Evolutionary conservation across 805 yeast species (phyloP).

Genomic region (Wickerhamiella lipophila): DNA sequence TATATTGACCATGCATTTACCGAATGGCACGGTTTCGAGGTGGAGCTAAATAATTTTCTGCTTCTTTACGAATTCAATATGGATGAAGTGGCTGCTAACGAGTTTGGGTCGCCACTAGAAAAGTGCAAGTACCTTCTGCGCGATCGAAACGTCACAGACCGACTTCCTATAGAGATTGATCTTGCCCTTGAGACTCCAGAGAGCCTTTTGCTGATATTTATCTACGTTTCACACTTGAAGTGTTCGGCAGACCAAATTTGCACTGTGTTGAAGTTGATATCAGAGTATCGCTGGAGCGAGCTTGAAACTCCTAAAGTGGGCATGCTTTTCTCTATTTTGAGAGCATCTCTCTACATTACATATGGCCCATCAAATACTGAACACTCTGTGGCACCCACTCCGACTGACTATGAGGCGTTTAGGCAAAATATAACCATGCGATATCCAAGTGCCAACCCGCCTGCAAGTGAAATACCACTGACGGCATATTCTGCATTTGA

Average conservation of each 20-base stretch:
- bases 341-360: slow-evolving; percentile 3
- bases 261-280: not conserved
- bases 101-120: not conserved
- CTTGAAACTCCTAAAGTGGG: slow-evolving; percentile 5
- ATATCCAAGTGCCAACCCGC: slow-evolving; percentile 57
- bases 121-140: not conserved
- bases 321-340: not conserved
- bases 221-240: not conserved
- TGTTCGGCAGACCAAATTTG: not conserved
- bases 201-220: not conserved
- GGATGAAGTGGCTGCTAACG: not conserved
- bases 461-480: slow-evolving; percentile 38
- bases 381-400: slow-evolving; percentile 33
- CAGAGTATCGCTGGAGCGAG: slow-evolving; percentile 9
- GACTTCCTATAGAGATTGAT: not conserved
- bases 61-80: not conserved
- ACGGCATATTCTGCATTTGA: slow-evolving; percentile 45
- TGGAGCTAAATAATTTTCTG: slow-evolving; percentile 17
- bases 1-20: slow-evolving; percentile 13
- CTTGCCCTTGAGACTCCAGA: not conserved
- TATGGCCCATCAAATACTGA: not conserved
- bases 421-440: slow-evolving; percentile 61
- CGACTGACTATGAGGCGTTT: slow-evolving; percentile 73
- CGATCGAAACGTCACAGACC: not conserved
- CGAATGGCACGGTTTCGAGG: slow-evolving; percentile 16